These are phyloP conservation scores for Aureobasidium sp. DNA, from an alignment of 2,329 filamentous ascomycete genomes.

Conservation along the genomic window DNA sequence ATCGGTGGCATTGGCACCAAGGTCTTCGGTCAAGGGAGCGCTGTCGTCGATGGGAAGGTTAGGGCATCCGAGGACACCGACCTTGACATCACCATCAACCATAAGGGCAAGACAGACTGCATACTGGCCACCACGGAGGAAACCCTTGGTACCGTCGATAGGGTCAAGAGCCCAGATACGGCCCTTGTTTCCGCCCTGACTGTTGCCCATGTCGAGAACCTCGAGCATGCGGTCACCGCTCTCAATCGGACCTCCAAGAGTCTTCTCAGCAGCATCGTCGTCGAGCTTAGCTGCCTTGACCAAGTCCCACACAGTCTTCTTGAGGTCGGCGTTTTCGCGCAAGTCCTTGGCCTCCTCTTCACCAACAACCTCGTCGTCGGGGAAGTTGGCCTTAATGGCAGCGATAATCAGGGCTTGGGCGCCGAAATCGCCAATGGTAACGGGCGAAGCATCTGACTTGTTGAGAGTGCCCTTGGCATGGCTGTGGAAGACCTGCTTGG, in stretches of 20 bases:
- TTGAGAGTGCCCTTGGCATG: constrained; percentile 90
- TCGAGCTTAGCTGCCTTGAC: constrained; percentile 65
- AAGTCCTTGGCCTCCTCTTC: constrained; percentile 88
- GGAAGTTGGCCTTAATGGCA: constrained; percentile 84
- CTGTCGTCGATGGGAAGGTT: constrained; percentile 87
- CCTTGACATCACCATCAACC: constrained; percentile 87
- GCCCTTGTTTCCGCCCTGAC: constrained; percentile 63
- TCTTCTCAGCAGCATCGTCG: constrained; percentile 56
- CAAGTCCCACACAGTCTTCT: constrained; percentile 74
- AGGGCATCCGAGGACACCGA: constrained; percentile 90
- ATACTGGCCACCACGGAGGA: constrained; percentile 92
- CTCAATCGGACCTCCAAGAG: constrained; percentile 62
- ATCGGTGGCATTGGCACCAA: constrained; percentile 67
- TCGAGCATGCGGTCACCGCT: constrained; percentile 57
- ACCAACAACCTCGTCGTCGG: constrained; percentile 81
- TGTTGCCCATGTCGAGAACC: constrained; percentile 54
- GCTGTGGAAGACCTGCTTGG: constrained; percentile 72
- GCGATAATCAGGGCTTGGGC: constrained; percentile 94
- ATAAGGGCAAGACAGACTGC: constrained; percentile 89
- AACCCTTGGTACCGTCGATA: constrained; percentile 96
- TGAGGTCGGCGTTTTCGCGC: constrained; percentile 61
- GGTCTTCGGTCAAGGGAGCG: constrained; percentile 60
- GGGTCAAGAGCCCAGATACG: constrained; percentile 96
- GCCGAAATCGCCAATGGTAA: constrained; percentile 96
- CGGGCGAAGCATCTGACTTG: constrained; percentile 92